These are phyloP conservation scores for Cytidiella melzeri DNA, from an alignment of 768 basidiomycete genomes.

Conservation along the genomic window DNA sequence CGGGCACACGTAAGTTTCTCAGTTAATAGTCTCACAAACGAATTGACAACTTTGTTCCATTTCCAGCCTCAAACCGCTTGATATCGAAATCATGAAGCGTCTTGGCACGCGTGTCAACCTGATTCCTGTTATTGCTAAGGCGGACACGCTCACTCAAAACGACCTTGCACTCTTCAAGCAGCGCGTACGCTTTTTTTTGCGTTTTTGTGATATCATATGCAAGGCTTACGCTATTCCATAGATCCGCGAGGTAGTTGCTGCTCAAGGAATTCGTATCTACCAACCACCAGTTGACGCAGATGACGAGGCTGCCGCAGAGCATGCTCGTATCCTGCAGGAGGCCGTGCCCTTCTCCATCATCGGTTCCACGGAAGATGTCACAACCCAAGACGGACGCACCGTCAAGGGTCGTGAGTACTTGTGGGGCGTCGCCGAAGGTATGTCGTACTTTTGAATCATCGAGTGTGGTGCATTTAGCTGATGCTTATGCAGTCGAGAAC, in stretches of 20 bases:
- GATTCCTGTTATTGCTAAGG: conserved; percentile 96
- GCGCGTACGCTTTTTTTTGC: conserved; percentile 49
- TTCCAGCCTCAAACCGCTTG: conserved; percentile 90
- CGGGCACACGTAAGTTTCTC: conserved; percentile 87
- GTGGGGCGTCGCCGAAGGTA: conserved; percentile 99
- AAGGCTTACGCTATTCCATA: conserved; percentile 22
- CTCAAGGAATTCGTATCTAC: conserved; percentile 94
- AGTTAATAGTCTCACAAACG: too few species aligned
- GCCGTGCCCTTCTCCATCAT: conserved; percentile 99
- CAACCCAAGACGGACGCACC: conserved; percentile 80
- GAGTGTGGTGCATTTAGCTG: conserved; percentile 1
- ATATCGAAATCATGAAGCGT: conserved; percentile 99
- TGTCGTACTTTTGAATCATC: conserved; percentile 15
- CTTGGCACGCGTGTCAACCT: conserved; percentile 97
- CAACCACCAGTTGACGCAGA: conserved; percentile 88
- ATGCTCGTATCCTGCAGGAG: conserved; percentile 78
- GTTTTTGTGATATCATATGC: not conserved
- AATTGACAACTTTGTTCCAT: too few species aligned
- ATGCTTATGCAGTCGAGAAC: conserved; percentile 71
- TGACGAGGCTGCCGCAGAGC: conserved; percentile 80
- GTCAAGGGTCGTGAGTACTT: conserved; percentile 98
- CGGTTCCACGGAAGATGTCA: conserved; percentile 92
- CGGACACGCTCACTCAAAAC: conserved; percentile 93
- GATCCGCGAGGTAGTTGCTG: conserved; percentile 85
- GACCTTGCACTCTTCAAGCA: conserved; percentile 91